A percentile compares a stretch with the other conserved stretches of the same genome.
Evolutionary conservation across 2,329 filamentous ascomycete species (phyloP).

Genomic region (Aspergillus cejpii): DNA sequence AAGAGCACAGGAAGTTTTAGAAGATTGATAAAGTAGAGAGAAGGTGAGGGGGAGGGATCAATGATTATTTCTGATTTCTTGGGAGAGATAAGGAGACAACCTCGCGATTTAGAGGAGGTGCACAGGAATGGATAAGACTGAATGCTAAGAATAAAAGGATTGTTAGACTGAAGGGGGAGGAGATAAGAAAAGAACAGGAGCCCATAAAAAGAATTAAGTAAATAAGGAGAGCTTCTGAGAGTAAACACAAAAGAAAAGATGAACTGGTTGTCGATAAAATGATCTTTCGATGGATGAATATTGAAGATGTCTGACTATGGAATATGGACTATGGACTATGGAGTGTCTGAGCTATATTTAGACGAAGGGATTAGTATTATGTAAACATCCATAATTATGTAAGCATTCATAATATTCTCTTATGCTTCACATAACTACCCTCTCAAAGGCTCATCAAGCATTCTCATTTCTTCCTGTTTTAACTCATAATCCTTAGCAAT

Average conservation of each 20-base stretch:
- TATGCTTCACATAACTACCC: too few species aligned
- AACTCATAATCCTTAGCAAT: too few species aligned
- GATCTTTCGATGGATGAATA: neutral
- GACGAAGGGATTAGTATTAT: neutral
- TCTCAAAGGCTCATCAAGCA: too few species aligned
- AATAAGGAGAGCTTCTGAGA: neutral
- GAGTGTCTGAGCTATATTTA: neutral
- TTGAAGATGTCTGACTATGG: neutral
- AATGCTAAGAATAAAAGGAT: neutral
- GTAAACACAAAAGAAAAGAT: neutral
- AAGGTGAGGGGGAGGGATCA: neutral
- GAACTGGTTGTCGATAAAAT: neutral
- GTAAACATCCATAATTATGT: too few species aligned
- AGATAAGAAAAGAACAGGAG: neutral
- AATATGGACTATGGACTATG: neutral
- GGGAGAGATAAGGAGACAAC: neutral
- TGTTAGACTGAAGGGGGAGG: neutral
- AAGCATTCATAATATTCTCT: too few species aligned
- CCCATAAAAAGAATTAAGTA: neutral
- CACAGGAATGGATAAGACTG: neutral
- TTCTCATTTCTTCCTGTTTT: too few species aligned
- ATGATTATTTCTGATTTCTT: neutral
- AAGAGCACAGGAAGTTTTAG: neutral
- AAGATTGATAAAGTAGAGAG: neutral
- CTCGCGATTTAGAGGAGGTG: neutral